Evolutionary conservation across 345 rosid species (phyloP).

Genomic region (Cardamine chenopodiifolia): DNA sequence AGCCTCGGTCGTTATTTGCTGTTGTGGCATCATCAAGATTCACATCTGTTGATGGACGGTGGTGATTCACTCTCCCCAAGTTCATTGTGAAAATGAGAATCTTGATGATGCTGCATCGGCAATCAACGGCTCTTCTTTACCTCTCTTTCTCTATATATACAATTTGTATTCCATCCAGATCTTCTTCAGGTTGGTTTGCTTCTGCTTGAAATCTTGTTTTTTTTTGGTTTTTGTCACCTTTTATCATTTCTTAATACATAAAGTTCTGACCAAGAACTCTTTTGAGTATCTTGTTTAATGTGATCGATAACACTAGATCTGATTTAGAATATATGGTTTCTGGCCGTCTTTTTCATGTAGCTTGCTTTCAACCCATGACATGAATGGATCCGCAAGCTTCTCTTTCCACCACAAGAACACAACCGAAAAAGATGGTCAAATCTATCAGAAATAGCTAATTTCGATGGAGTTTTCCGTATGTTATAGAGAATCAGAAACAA

Average conservation of each 20-base stretch:
- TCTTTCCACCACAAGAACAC: no score
- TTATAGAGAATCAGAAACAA: no score
- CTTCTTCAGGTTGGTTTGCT: constrained; percentile 35
- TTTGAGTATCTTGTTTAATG: constrained; percentile 22
- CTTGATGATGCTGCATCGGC: constrained; percentile 99
- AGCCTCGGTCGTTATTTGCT: constrained; percentile 68
- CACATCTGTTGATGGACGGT: constrained; percentile 59
- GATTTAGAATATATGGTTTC: constrained; percentile 13
- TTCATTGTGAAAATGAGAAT: constrained; percentile 66
- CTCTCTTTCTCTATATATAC: not conserved
- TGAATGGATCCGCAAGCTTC: constrained; percentile 21
- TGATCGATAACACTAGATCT: constrained; percentile 13
- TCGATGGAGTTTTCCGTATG: no score
- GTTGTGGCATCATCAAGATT: constrained; percentile 97
- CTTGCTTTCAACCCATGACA: not conserved
- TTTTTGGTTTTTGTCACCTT: not conserved
- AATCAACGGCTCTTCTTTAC: constrained; percentile 29
- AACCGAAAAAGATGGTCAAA: no score
- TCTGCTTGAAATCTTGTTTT: not conserved
- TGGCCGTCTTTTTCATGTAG: constrained; percentile 10
- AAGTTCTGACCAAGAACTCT: constrained; percentile 22
- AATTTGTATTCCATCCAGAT: constrained; percentile 17
- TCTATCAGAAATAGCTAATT: no score
- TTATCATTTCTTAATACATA: not conserved
- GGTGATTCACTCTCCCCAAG: constrained; percentile 28